These are phyloP conservation scores for Trichophyton mentagrophytes DNA, from an alignment of 2,329 filamentous ascomycete species.

Conservation along the genomic window DNA sequence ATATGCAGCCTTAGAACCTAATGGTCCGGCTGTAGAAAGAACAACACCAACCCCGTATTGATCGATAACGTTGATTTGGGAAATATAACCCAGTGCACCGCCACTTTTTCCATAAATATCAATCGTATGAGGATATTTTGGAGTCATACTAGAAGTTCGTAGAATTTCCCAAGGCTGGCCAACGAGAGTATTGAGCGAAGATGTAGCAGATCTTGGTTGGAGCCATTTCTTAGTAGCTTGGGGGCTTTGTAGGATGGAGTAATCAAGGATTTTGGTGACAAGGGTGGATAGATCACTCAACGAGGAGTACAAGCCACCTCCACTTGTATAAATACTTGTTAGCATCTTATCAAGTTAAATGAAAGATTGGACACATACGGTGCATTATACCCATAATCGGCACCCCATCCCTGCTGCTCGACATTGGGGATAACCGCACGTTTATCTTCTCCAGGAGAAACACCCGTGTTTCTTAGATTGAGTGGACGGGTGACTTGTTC, in stretches of 20 bases:
- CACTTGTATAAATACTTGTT: slow-evolving; percentile 13
- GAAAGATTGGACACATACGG: slow-evolving; percentile 19
- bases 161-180: slow-evolving; percentile 31
- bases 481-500: slow-evolving; percentile 18
- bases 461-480: slow-evolving; percentile 17
- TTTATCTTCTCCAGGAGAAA: slow-evolving; percentile 20
- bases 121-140: slow-evolving; percentile 21
- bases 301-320: slow-evolving; percentile 26
- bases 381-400: slow-evolving; percentile 23
- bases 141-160: slow-evolving; percentile 18
- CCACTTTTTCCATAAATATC: slow-evolving; percentile 27
- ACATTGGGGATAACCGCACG: slow-evolving; percentile 25
- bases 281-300: slow-evolving; percentile 23
- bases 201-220: slow-evolving; percentile 24
- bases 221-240: slow-evolving; percentile 23
- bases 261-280: slow-evolving; percentile 19
- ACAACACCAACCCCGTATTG: slow-evolving; percentile 26
- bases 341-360: neutral
- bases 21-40: slow-evolving; percentile 22
- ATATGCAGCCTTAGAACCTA: slow-evolving; percentile 13
- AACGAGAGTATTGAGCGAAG: slow-evolving; percentile 21
- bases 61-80: slow-evolving; percentile 26
- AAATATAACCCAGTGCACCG: slow-evolving; percentile 24
- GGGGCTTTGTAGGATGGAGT: slow-evolving; percentile 17
- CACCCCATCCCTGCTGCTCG: slow-evolving; percentile 23